phyloP scores from a whole-genome alignment of 208 protist species.

The Acanthamoeba lenticulata region DNA sequence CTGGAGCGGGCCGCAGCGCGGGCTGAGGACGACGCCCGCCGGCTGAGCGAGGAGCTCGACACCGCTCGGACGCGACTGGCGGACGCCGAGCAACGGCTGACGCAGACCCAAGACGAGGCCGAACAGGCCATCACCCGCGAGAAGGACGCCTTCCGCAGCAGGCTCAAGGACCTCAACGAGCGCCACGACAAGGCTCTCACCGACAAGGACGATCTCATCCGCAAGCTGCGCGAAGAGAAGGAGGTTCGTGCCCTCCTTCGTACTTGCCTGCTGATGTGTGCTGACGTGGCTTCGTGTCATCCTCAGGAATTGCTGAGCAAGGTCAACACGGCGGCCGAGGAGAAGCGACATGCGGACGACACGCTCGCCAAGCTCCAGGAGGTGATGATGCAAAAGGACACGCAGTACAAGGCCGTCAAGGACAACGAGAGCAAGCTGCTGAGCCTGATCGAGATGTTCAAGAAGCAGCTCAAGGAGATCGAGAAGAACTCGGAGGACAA shows the following conservation, averaged over 20 bases:
- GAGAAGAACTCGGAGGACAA: constrained; percentile 40
- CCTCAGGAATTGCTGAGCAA: not conserved
- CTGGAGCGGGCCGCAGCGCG: not conserved
- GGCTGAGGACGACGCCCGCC: not conserved
- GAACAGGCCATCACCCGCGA: constrained; percentile 9
- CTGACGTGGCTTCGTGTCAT: not conserved
- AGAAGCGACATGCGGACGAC: not conserved
- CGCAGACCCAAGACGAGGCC: not conserved
- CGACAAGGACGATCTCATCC: not conserved
- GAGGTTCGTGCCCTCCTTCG: not conserved
- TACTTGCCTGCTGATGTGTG: not conserved
- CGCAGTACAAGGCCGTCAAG: constrained; percentile 48
- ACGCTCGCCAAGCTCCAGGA: constrained; percentile 37
- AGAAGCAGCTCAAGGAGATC: constrained; percentile 48
- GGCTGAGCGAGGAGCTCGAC: not conserved
- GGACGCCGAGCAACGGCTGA: not conserved
- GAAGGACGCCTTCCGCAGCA: not conserved
- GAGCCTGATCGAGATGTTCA: constrained; percentile 46
- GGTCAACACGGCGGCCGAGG: not conserved
- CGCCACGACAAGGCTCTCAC: not conserved
- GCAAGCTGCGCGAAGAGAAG: constrained; percentile 60
- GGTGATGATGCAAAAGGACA: constrained; percentile 64
- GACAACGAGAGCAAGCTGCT: constrained; percentile 57
- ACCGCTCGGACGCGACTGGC: not conserved
- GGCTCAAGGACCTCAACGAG: constrained; percentile 29